Conservation (phyloP, 441 rosid species). For the Biscutella laevigata region DNA sequence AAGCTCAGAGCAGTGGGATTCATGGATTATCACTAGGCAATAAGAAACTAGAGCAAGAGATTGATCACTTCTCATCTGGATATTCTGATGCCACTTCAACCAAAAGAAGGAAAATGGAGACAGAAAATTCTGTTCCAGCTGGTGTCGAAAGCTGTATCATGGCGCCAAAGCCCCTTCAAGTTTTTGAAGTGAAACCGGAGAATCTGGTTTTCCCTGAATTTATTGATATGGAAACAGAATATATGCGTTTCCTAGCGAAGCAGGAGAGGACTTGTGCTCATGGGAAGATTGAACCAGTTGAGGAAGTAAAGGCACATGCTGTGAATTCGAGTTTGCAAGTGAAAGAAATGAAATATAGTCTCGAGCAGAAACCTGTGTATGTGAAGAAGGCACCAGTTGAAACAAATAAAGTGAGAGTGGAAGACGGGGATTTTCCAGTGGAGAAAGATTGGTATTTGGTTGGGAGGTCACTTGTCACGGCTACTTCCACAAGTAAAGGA, state of each 20-base stretch:
- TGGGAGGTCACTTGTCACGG: conserved; percentile 45
- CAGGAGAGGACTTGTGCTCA: not conserved
- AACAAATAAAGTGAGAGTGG: conserved; percentile 24
- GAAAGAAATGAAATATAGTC: conserved; percentile 10
- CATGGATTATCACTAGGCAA: not conserved
- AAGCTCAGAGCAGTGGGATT: not conserved
- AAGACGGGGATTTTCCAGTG: conserved; percentile 43
- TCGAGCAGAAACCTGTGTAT: conserved; percentile 12
- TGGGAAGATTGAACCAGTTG: conserved; percentile 4
- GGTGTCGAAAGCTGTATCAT: not conserved
- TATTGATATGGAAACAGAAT: conserved; percentile 1
- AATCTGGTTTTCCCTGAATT: not conserved
- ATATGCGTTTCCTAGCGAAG: not conserved
- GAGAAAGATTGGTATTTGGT: conserved; percentile 50
- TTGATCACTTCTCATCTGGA: not conserved
- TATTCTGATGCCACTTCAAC: not conserved
- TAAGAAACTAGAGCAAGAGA: not conserved
- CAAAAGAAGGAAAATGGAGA: not conserved
- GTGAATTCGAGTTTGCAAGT: not conserved
- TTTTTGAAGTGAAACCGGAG: conserved; percentile 10
- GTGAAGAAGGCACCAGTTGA: conserved; percentile 19
- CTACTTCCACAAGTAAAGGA: conserved; percentile 51
- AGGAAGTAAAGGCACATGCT: conserved; percentile 8
- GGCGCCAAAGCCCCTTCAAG: not conserved
- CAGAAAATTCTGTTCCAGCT: not conserved